Evolutionary conservation across 805 yeast species (phyloP).

Genomic region (Maudiozyma bulderi): DNA sequence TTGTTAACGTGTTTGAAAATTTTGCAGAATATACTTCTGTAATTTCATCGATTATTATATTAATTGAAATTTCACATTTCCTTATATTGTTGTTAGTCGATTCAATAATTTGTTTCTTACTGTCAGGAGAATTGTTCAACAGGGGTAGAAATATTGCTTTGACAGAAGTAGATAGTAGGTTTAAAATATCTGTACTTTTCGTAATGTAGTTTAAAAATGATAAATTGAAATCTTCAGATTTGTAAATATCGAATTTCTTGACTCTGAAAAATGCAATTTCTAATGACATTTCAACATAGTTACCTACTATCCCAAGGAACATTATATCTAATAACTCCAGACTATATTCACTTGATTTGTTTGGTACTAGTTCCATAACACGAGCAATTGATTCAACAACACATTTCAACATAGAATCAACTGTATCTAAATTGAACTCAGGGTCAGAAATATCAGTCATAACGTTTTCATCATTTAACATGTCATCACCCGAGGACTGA

Average conservation of each 20-base stretch:
- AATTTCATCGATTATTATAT: slow-evolving; percentile 52
- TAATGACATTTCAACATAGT: slow-evolving; percentile 64
- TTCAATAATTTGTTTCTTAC: slow-evolving; percentile 50
- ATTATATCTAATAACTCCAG: slow-evolving; percentile 59
- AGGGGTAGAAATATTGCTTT: slow-evolving; percentile 71
- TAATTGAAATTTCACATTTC: slow-evolving; percentile 55
- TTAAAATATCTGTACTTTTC: slow-evolving; percentile 48
- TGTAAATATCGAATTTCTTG: slow-evolving; percentile 28
- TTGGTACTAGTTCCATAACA: slow-evolving; percentile 61
- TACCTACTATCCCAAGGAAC: slow-evolving; percentile 58
- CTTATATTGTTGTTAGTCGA: slow-evolving; percentile 52
- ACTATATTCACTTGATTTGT: slow-evolving; percentile 50
- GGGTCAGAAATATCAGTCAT: slow-evolving; percentile 5
- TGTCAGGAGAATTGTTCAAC: slow-evolving; percentile 47
- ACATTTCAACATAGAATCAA: slow-evolving; percentile 57
- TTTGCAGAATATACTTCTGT: slow-evolving; percentile 43
- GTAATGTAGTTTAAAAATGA: slow-evolving; percentile 41
- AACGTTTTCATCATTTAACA: background rate
- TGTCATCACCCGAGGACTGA: background rate
- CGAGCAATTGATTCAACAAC: slow-evolving; percentile 73
- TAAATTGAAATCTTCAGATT: slow-evolving; percentile 32
- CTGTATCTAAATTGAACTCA: slow-evolving; percentile 33
- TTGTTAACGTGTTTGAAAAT: slow-evolving; percentile 41
- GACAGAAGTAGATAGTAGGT: slow-evolving; percentile 59
- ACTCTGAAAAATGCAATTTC: slow-evolving; percentile 54